Conservation (phyloP, 2,329 filamentous ascomycete species). For the Scorias spongiosa region DNA sequence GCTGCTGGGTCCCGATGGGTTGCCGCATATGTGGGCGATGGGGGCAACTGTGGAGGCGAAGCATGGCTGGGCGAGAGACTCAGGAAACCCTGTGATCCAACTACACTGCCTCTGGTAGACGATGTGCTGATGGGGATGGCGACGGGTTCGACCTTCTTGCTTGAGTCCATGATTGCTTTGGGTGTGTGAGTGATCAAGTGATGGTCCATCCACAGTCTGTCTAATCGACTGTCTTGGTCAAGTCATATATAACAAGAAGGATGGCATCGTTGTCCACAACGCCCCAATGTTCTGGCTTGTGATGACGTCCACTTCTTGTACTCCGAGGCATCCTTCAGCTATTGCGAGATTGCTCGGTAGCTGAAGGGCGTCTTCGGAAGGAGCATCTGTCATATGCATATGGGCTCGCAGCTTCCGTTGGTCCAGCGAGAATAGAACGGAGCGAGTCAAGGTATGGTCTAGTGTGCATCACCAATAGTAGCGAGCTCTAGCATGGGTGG, state of each 20-base stretch:
- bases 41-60: background rate
- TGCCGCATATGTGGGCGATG: background rate
- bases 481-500: too few species aligned
- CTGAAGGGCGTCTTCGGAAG: background rate
- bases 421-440: constrained; percentile 1
- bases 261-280: too few species aligned
- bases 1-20: too few species aligned
- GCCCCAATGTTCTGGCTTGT: too few species aligned
- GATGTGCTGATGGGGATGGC: too few species aligned
- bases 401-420: constrained; percentile 1
- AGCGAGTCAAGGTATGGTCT: background rate
- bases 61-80: constrained; percentile 6
- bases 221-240: too few species aligned
- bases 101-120: too few species aligned
- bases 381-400: background rate
- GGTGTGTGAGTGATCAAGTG: background rate
- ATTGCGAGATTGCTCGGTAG: too few species aligned
- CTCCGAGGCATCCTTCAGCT: too few species aligned
- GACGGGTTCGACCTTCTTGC: background rate
- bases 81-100: constrained; percentile 4
- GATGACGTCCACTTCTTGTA: too few species aligned
- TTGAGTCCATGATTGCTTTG: background rate
- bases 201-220: background rate
- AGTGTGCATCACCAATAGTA: background rate
- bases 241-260: too few species aligned